Evolutionary conservation across 805 yeast species (phyloP).

Genomic region (Starmerella riodocensis): DNA sequence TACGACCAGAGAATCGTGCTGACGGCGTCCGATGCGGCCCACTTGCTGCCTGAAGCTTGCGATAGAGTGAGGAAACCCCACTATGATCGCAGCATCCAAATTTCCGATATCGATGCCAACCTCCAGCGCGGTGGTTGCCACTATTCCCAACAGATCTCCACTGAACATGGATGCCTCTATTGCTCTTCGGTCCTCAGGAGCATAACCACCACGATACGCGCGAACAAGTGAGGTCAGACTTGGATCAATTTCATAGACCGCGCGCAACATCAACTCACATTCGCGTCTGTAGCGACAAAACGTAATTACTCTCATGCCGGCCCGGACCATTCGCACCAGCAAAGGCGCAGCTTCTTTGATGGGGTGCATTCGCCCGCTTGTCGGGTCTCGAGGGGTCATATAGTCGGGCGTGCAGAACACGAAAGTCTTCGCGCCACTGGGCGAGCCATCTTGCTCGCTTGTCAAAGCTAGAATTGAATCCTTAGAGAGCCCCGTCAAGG

Average conservation of each 20-base stretch:
- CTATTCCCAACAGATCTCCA: constrained; percentile 71
- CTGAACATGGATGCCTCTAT: constrained; percentile 85
- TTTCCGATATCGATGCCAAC: constrained; percentile 92
- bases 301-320: constrained; percentile 67
- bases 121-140: constrained; percentile 91
- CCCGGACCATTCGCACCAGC: constrained; percentile 48
- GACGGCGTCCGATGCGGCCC: constrained; percentile 92
- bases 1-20: constrained; percentile 65
- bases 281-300: constrained; percentile 78
- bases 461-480: constrained; percentile 4
- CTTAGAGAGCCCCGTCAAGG: constrained; percentile 49
- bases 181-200: constrained; percentile 68
- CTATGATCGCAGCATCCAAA: constrained; percentile 77
- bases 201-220: constrained; percentile 87
- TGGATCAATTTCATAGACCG: constrained; percentile 40
- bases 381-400: constrained; percentile 43
- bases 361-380: constrained; percentile 52
- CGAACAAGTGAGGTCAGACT: constrained; percentile 24
- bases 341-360: constrained; percentile 66
- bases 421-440: constrained; percentile 61
- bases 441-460: constrained; percentile 65
- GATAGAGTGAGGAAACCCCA: constrained; percentile 83
- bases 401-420: constrained; percentile 79
- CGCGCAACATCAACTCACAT: constrained; percentile 80
- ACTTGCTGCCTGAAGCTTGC: constrained; percentile 88